Evolutionary conservation across 345 rosid species (phyloP), one percentile per base, ranked within the genome.

Genomic region (Cardamine occulta): DNA sequence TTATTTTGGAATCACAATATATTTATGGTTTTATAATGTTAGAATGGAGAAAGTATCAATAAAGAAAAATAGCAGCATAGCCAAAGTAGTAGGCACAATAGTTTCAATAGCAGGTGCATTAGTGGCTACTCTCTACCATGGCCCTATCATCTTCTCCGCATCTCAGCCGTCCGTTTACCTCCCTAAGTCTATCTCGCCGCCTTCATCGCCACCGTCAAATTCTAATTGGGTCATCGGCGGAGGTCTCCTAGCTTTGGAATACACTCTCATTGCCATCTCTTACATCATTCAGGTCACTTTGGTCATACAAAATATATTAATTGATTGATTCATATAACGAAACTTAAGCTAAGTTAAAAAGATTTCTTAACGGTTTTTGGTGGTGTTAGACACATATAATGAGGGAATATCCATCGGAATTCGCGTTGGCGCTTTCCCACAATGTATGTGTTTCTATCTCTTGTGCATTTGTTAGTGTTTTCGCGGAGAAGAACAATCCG

Each of bases 11-110:
- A 55, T 49, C 1, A 24, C 18, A 11, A 39, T 1, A 10, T 18
- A 8, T 55, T 10, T 23, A n/a, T 8, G 18, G 15, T 64, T 15
- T 31, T 70, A 26, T 31, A 34, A 28, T 66, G 9, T 62, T 39
- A 91, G 97, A 80, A 82, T 92, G 88, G 97, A 92, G 76, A 85
- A 75, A 40, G 78, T 88, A 2, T 73, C 81, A 49, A 68, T 80
- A 80, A 80, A 83, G 80, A 82, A 73, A 77, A 72, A 29, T 42
- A 84, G 85, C 76, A 74, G 86, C 83, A 59, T 78, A 58, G 91
- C 90, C n/a, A 92, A 88, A 81, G 55, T 81, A 8, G 45, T 75
- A 8, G 96, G 96, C 32, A 88, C 96, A 4, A 8, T 84, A 51
- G 79, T 85, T 31, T 86, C 90, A 0, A 82, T 86, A 19, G 29